These are phyloP conservation scores for Solanum chmielewskii DNA, from an alignment of 257 asterid genomes.

Conservation along the genomic window DNA sequence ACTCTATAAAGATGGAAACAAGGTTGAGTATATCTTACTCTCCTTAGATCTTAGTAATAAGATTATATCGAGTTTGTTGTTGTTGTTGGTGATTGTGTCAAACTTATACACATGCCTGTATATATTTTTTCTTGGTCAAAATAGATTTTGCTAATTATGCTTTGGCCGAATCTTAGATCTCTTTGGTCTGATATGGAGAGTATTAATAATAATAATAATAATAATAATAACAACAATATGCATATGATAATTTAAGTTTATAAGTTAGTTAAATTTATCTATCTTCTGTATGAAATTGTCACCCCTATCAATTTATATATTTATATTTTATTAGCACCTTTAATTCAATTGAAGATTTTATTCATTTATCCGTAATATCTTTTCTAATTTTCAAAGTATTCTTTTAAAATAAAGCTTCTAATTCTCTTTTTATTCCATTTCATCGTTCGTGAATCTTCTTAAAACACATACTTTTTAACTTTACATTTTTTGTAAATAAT, in stretches of 20 bases:
- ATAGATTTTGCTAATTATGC: too few relatives aligned
- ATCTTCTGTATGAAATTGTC: neutral
- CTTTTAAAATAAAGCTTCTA: neutral
- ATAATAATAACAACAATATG: too few relatives aligned
- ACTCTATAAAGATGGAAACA: neutral
- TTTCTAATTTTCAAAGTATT: neutral
- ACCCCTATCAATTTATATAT: neutral
- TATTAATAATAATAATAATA: too few relatives aligned
- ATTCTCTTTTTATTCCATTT: neutral
- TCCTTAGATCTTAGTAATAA: neutral
- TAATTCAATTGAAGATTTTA: neutral
- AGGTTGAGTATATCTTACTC: neutral
- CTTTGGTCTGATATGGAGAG: neutral
- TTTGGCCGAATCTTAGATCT: neutral
- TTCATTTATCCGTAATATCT: neutral
- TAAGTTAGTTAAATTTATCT: neutral
- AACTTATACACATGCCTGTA: neutral
- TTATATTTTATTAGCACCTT: neutral
- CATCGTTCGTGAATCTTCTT: neutral
- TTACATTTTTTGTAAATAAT: neutral
- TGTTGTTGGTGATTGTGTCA: too few relatives aligned
- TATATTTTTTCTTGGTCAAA: neutral
- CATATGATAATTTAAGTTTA: too few relatives aligned
- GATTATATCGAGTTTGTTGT: too few relatives aligned
- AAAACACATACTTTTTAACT: neutral